Base-by-base conservation (phyloP, 2,329 filamentous ascomycete species). In the Cladosporium sp. region DNA sequence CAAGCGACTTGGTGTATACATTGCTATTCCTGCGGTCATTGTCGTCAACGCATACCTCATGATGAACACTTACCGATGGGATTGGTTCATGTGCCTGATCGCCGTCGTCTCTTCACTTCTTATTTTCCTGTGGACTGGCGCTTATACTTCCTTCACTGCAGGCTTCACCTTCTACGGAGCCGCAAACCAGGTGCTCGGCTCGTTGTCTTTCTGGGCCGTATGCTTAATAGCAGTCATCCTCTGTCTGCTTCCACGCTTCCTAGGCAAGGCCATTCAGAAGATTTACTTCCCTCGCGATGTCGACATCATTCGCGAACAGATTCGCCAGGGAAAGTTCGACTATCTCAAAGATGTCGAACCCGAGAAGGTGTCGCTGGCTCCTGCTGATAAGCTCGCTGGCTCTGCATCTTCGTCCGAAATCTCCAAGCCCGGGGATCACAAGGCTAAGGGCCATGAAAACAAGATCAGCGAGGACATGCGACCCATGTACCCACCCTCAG, bases 21-120 rank as follows among this genome's bases (percentile, higher is more conserved):
- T 97, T 65, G 91, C 87, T 3, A 90, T 90, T 58, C 89, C 90
- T 13, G 86, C 90, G 6, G 87, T 99, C 58, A 77, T 96, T 64
- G 87, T 90, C 39, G 95, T 96, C 78, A 99, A 99, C 74, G 78
- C 87, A 59, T 99, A 97, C 77, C 90, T 99, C 65, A 79, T 99
- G 63, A 86, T 97, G 77, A 99, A 99, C 75, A 95, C 90, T 0
- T 97, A 96, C 74, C 85, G 93, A 60, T 99, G 94, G 94, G 94
- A 99, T 73, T 99, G 93, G 93, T 80, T 99, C 67, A 95, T 95
- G 75, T 75, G 92, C 20, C 78, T 96, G 59, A 87, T 97, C 61
- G 88, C 95, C 52, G 75, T 76, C 22, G 82, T 97, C 72, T 96
- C 91, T 75, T 88, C 89, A 61, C 72, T 97, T 28, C 83, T 97